These are phyloP conservation scores for Clavariopsis aquatica DNA, from an alignment of 495 filamentous ascomycete genomes.

Conservation along the genomic window DNA sequence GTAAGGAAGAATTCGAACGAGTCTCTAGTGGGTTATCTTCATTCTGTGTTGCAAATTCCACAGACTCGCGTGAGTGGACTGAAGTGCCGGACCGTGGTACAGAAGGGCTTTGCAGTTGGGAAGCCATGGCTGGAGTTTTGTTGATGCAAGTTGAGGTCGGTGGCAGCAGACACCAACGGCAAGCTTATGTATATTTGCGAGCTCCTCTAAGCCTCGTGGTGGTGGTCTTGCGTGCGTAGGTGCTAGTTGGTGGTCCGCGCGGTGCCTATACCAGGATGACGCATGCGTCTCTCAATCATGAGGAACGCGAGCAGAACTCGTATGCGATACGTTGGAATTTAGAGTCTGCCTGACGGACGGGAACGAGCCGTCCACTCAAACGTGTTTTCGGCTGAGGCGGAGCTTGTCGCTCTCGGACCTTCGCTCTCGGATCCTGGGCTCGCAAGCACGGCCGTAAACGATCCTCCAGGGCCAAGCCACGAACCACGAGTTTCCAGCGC, in stretches of 20 bases:
- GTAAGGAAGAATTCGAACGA: constrained; percentile 14
- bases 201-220: neutral
- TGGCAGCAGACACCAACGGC: constrained; percentile 1
- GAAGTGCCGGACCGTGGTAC: constrained; percentile 22
- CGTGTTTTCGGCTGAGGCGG: neutral
- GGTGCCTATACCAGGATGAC: neutral
- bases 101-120: constrained; percentile 11
- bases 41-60: constrained; percentile 9
- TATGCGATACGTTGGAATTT: neutral
- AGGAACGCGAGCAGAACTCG: neutral
- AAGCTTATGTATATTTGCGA: constrained; percentile 7
- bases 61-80: constrained; percentile 9
- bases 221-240: neutral
- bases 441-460: constrained; percentile 19
- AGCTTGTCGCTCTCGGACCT: no score
- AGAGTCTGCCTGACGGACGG: constrained; percentile 1
- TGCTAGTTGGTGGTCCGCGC: neutral
- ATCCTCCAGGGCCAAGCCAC: neutral
- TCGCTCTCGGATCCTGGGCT: neutral
- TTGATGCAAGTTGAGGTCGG: neutral
- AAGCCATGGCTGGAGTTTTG: constrained; percentile 8
- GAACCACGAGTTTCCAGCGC: neutral
- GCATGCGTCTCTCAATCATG: neutral
- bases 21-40: constrained; percentile 28
- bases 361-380: constrained; percentile 9